Evolutionary conservation across 163 green algal genomes (phyloP).

Genomic region (Volvox carteri): DNA sequence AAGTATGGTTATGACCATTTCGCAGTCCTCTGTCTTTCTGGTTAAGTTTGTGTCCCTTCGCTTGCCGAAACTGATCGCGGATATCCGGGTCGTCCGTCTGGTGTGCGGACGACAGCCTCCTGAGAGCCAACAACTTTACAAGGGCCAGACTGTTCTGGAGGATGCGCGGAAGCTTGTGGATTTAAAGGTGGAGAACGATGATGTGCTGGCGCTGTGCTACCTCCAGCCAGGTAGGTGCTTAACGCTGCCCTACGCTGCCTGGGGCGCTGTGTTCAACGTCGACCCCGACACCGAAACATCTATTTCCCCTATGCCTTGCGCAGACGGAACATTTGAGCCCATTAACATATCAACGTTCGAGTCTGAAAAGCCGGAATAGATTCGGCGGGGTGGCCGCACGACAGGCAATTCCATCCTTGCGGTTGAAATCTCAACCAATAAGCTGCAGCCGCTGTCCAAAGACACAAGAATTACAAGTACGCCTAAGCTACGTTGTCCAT

Average conservation of each 20-base stretch:
- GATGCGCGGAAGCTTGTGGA: conserved; percentile 87
- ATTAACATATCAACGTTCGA: conserved; percentile 70
- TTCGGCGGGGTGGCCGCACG: no score
- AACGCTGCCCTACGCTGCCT: neutral
- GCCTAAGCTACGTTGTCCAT: no score
- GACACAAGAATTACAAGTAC: no score
- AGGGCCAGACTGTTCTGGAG: conserved; percentile 75
- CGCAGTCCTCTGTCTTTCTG: no score
- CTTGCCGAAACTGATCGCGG: no score
- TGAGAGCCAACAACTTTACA: conserved; percentile 82
- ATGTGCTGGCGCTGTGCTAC: conserved; percentile 81
- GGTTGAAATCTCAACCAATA: no score
- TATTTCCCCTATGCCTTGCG: neutral
- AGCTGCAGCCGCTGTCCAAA: no score
- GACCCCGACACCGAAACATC: no score
- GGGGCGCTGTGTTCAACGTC: neutral
- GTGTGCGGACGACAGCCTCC: conserved; percentile 65
- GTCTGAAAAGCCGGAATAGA: conserved; percentile 32
- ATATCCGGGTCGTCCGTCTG: no score
- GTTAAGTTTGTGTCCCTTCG: no score
- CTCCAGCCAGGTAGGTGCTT: conserved; percentile 68
- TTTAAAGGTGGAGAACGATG: conserved; percentile 87
- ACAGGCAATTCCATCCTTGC: no score
- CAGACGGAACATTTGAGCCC: conserved; percentile 74
- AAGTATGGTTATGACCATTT: no score